Evolutionary conservation across 2,329 filamentous ascomycete species (phyloP).

Genomic region (Colletotrichum lentis): DNA sequence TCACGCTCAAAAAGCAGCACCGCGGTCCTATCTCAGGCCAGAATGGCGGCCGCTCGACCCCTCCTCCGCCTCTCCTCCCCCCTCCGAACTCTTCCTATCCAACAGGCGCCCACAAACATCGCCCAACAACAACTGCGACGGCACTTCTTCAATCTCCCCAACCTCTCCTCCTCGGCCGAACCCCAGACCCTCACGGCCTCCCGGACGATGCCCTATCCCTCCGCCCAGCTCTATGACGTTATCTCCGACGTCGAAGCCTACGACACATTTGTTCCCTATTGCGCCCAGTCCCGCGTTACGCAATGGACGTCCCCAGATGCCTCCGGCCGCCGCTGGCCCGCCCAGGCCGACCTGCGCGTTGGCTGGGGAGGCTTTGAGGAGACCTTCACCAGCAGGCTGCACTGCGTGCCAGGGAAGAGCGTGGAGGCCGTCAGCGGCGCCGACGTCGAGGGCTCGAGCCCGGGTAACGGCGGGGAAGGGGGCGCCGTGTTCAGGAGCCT

Average conservation of each 20-base stretch:
- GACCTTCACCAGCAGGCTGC: conserved; percentile 80
- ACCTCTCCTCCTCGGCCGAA: conserved; percentile 43
- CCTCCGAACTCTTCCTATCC: not conserved
- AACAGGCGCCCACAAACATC: not conserved
- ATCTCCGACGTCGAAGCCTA: conserved; percentile 92
- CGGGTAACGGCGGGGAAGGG: conserved; percentile 26
- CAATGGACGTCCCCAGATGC: conserved; percentile 68
- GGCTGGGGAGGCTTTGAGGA: conserved; percentile 88
- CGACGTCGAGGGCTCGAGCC: conserved; percentile 50
- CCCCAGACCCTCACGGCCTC: conserved; percentile 74
- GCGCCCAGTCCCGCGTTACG: conserved; percentile 79
- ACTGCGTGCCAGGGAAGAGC: conserved; percentile 74
- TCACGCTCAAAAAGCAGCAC: not conserved
- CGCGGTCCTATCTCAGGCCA: not conserved
- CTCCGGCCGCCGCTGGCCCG: conserved; percentile 67
- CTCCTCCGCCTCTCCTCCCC: conserved; percentile 18
- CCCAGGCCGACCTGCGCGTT: conserved; percentile 79
- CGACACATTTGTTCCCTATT: conserved; percentile 89
- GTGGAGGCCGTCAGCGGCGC: conserved; percentile 81
- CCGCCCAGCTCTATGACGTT: conserved; percentile 76
- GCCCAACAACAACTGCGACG: conserved; percentile 9
- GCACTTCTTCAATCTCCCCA: conserved; percentile 38
- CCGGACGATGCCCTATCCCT: conserved; percentile 79
- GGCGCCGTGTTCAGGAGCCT: conserved; percentile 71
- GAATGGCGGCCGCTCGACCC: conserved; percentile 24